A percentile compares a stretch with the other conserved stretches of the same genome.
phyloP scores from a whole-genome alignment of 495 filamentous ascomycete species.

The Podospora pseudoanserina region DNA sequence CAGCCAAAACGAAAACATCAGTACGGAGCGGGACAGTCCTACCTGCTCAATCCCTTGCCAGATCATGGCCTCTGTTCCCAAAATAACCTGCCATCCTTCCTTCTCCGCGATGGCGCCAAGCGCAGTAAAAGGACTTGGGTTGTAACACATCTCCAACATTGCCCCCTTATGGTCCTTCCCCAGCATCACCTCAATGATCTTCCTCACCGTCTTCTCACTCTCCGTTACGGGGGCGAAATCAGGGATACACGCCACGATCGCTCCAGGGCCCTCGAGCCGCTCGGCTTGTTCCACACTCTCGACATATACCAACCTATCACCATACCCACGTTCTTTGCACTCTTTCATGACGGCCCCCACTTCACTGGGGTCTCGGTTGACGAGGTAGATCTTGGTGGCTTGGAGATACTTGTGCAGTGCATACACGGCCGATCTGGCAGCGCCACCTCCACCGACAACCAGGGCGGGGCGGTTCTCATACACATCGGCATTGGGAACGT shows the following conservation, averaged over 20 bases:
- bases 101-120: constrained; percentile 54
- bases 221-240: constrained; percentile 62
- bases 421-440: constrained; percentile 66
- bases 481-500: constrained; percentile 38
- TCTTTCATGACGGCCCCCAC: constrained; percentile 60
- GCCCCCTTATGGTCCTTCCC: constrained; percentile 53
- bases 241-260: constrained; percentile 64
- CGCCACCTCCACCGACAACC: constrained; percentile 65
- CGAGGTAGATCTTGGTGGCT: constrained; percentile 64
- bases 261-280: constrained; percentile 52
- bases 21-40: neutral
- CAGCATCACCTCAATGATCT: constrained; percentile 55
- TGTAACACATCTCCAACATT: constrained; percentile 78
- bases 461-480: constrained; percentile 56
- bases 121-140: constrained; percentile 63
- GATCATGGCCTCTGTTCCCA: constrained; percentile 68
- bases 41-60: constrained; percentile 71
- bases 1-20: neutral
- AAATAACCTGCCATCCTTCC: constrained; percentile 64
- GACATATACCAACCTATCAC: constrained; percentile 52
- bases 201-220: constrained; percentile 54
- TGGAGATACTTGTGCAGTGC: constrained; percentile 62
- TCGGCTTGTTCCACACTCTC: constrained; percentile 53
- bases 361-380: constrained; percentile 62
- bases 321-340: constrained; percentile 50